Percentiles rank a stretch among this genome's conserved stretches.
phyloP scores from a whole-genome alignment of 495 filamentous ascomycete species.

The Collariella sp. region DNA sequence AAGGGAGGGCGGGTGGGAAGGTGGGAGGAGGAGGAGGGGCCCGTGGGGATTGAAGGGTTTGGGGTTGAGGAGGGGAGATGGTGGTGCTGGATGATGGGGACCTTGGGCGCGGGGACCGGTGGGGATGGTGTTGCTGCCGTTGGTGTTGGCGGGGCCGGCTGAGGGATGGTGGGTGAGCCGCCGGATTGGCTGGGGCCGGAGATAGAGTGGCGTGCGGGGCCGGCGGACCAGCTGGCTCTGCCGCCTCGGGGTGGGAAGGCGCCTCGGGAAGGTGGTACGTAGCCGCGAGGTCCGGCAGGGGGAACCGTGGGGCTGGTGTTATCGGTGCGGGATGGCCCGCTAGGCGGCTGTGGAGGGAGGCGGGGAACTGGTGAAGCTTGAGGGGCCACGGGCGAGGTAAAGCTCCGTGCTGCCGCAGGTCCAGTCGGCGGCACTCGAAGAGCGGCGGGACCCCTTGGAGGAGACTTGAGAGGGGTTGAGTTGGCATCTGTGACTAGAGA shows the following conservation, averaged over 20 bases:
- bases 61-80: conserved; percentile 3
- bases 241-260: conserved; percentile 32
- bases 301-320: conserved; percentile 32
- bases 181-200: conserved; percentile 18
- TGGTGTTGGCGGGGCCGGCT: conserved; percentile 23
- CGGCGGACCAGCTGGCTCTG: conserved; percentile 31
- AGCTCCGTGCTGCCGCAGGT: conserved; percentile 33
- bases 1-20: conserved; percentile 20
- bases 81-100: conserved; percentile 16
- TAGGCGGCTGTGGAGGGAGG: conserved; percentile 24
- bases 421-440: conserved; percentile 40
- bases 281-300: conserved; percentile 41
- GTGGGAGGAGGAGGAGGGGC: conserved; percentile 30
- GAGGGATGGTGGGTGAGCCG: conserved; percentile 27
- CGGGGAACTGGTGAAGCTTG: conserved; percentile 26
- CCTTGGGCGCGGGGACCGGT: conserved; percentile 36
- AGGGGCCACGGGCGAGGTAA: conserved; percentile 26
- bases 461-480: conserved; percentile 27
- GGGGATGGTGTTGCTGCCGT: conserved; percentile 29
- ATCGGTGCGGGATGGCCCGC: conserved; percentile 27
- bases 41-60: conserved; percentile 45
- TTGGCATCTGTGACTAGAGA: conserved; percentile 19
- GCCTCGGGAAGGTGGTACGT: conserved; percentile 31
- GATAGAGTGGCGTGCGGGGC: conserved; percentile 28
- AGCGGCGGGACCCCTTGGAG: conserved; percentile 41